Conservation (phyloP, 2,329 filamentous ascomycete species). For the Penicillium sp. region DNA sequence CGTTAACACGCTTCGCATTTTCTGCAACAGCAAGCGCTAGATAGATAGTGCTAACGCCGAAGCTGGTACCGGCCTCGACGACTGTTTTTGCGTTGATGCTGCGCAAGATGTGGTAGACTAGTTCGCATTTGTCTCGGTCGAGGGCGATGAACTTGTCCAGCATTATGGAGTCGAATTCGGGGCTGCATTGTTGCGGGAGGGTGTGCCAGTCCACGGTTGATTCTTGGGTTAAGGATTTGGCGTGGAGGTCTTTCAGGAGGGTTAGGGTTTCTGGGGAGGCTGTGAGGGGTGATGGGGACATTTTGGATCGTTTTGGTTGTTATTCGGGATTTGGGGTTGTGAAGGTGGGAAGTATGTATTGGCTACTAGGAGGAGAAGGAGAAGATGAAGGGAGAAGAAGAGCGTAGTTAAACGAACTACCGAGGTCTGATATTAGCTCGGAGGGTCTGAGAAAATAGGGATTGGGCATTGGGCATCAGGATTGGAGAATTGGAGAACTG, state of each 20-base stretch:
- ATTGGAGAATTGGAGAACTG: background rate
- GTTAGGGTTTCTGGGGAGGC: slow-evolving; percentile 17
- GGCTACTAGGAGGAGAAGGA: background rate
- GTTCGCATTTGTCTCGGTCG: slow-evolving; percentile 58
- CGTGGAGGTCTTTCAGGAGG: slow-evolving; percentile 36
- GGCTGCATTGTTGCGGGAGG: slow-evolving; percentile 22
- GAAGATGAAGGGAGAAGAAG: too few species aligned
- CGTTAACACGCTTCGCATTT: slow-evolving; percentile 37
- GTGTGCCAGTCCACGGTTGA: slow-evolving; percentile 19
- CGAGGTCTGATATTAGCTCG: background rate
- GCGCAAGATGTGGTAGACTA: slow-evolving; percentile 56
- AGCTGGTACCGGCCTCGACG: slow-evolving; percentile 62
- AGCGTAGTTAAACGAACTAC: too few species aligned
- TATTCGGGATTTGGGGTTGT: background rate
- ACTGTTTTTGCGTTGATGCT: slow-evolving; percentile 52
- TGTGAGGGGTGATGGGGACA: slow-evolving; percentile 17
- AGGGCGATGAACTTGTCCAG: slow-evolving; percentile 61
- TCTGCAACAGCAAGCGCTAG: slow-evolving; percentile 58
- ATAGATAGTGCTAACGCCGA: slow-evolving; percentile 63
- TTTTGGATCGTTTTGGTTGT: background rate
- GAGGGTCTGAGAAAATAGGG: background rate
- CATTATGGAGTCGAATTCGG: slow-evolving; percentile 44
- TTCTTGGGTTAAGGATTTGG: slow-evolving; percentile 36
- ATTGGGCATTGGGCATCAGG: too few species aligned
- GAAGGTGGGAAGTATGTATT: background rate